Conservation (phyloP, 1,139 yeast species). For the Petasospora rhodanensis region DNA sequence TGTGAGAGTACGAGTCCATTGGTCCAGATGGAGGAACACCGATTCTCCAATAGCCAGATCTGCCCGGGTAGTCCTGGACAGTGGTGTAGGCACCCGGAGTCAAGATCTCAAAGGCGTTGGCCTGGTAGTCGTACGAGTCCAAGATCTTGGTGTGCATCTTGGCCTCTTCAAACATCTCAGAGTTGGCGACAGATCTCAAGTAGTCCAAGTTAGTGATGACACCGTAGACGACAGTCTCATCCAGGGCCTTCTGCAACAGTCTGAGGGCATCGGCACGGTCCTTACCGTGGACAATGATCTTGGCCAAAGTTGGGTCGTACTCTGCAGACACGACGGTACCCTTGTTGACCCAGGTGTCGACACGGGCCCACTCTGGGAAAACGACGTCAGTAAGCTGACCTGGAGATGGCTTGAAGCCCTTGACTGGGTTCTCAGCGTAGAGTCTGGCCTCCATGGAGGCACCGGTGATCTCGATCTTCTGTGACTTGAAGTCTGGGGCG, state of each 20-base stretch:
- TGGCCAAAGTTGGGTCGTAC: conserved; percentile 94
- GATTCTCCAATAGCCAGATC: conserved; percentile 81
- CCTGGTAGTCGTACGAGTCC: conserved; percentile 74
- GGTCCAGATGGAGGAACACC: conserved; percentile 99
- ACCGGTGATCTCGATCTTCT: conserved; percentile 60
- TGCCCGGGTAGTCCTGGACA: conserved; percentile 94
- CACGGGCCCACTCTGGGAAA: conserved; percentile 87
- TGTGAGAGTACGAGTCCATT: conserved; percentile 89
- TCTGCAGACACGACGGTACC: conserved; percentile 92
- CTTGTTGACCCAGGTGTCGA: conserved; percentile 89
- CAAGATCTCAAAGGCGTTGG: conserved; percentile 78
- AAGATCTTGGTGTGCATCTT: conserved; percentile 82
- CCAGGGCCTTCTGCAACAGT: conserved; percentile 73
- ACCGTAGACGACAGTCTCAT: conserved; percentile 84
- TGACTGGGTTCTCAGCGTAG: conserved; percentile 94
- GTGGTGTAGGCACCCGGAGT: conserved; percentile 93
- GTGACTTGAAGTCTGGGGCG: conserved; percentile 66
- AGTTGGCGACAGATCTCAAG: conserved; percentile 76
- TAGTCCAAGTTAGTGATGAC: conserved; percentile 89
- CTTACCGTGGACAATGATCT: conserved; percentile 89
- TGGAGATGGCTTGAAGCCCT: conserved; percentile 92
- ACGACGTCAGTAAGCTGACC: conserved; percentile 84
- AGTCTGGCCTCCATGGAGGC: conserved; percentile 96
- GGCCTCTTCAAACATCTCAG: conserved; percentile 79
- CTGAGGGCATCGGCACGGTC: conserved; percentile 80